Base-by-base conservation (phyloP, 306 rosid genomes). In the Astragalus membranaceus region DNA sequence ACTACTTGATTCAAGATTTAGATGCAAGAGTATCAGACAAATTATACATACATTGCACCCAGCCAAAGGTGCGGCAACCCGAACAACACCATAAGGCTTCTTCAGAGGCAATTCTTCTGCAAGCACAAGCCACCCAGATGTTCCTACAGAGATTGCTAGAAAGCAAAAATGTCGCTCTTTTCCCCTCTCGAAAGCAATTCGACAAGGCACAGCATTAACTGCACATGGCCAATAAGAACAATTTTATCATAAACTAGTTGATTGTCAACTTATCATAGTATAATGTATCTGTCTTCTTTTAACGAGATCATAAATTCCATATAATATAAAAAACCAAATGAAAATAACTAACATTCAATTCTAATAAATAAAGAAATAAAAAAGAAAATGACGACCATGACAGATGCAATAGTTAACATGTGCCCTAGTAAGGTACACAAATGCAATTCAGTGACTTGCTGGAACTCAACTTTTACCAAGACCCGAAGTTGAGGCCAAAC, bases 121-220 rank as follows among this genome's bases (percentile, higher is more conserved):
- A 59, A 92, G 89, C 69, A 83, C 70, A 54, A 85, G 83, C 96
- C 96, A 89, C 53, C 98, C 98, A 20, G 88, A 86, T 51, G 81
- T 82, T 80, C 96, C 95, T 43, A 61, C 51, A 37, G 96, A 83
- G 75, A 85, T 46, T 43, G 96, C 89, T 77, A 89, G 68, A 51
- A 92, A 86, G 78, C 29, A 73, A 80, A 92, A 88, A 65, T 89
- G 91, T 5, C 95, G 91, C 48, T 92, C 96, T 84, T 85, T 92
- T 15, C 98, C 96, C 81, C 96, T 83, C 82, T 89, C 98, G 7
- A 92, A 92, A 10, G 98, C 91, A 81, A 92, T 89, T 83, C 98
- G 80, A 81, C 98, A 92, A 77, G 93, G 89, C 73, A 92, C 75
- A 0, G 92, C 85, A 69, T 88, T 90, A 64, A 77, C 98, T 92